A percentile compares a stretch with the other conserved stretches of the same genome.
Evolutionary conservation across 306 rosid species (phyloP).

Genomic region (apple (Malus domestica)): DNA sequence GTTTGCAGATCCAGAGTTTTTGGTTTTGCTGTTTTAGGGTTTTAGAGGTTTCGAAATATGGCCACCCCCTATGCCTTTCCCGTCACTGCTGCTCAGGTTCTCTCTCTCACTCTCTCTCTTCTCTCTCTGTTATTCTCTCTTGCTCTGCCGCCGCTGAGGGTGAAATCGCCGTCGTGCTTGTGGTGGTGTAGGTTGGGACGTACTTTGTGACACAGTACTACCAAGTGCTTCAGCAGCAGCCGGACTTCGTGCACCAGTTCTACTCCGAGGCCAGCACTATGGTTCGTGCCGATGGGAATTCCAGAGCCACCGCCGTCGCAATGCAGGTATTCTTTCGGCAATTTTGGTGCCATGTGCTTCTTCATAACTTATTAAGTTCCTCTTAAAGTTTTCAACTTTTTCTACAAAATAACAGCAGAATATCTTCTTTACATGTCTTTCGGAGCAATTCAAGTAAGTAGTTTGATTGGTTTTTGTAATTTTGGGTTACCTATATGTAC

Average conservation of each 20-base stretch:
- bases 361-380: not conserved
- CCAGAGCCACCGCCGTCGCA: constrained; percentile 65
- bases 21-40: constrained; percentile 36
- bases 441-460: not conserved
- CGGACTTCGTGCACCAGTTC: constrained; percentile 80
- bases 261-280: constrained; percentile 90
- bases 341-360: not conserved
- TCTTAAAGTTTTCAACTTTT: not conserved
- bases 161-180: not conserved
- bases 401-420: not conserved
- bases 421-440: not conserved
- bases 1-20: constrained; percentile 44
- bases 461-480: not conserved
- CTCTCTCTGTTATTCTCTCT: not conserved
- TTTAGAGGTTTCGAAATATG: constrained; percentile 57
- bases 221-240: constrained; percentile 88
- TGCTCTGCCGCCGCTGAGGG: not conserved
- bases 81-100: constrained; percentile 89
- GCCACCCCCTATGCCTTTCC: constrained; percentile 73
- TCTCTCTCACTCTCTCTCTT: not conserved
- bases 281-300: constrained; percentile 71
- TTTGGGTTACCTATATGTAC: not conserved
- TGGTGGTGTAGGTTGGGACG: constrained; percentile 63
- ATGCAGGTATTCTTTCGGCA: constrained; percentile 54
- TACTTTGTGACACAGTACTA: constrained; percentile 96